These are phyloP conservation scores for Forsythia viridissima DNA, from an alignment of 257 asterid genomes.

Conservation along the genomic window DNA sequence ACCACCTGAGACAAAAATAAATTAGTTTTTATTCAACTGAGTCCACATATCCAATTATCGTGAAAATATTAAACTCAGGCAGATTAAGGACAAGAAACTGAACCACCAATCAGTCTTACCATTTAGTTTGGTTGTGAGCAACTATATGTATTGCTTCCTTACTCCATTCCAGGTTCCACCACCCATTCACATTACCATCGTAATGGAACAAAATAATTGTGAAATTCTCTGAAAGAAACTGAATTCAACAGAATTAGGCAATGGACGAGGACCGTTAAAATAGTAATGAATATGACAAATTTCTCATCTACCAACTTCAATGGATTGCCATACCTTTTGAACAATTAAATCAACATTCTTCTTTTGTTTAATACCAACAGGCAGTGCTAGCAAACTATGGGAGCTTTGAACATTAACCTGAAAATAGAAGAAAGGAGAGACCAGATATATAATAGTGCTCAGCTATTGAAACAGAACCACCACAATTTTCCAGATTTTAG, in stretches of 20 bases:
- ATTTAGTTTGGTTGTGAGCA: conserved; percentile 92
- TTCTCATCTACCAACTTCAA: conserved; percentile 3
- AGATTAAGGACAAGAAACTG: conserved; percentile 9
- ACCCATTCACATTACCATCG: conserved; percentile 90
- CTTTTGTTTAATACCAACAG: conserved; percentile 89
- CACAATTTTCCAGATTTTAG: conserved; percentile 10
- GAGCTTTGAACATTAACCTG: conserved; percentile 49
- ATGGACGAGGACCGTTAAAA: conserved; percentile 15
- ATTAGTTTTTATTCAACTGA: not conserved
- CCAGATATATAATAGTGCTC: not conserved
- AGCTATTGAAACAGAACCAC: conserved; percentile 11
- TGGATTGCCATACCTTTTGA: conserved; percentile 53
- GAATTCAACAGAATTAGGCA: conserved; percentile 37
- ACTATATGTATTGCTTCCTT: conserved; percentile 82
- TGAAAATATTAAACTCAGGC: not conserved
- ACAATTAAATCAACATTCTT: conserved; percentile 64
- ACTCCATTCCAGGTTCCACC: conserved; percentile 92
- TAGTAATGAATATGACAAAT: conserved; percentile 12
- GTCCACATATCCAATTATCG: conserved; percentile 1
- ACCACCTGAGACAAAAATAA: conserved; percentile 69
- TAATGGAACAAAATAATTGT: conserved; percentile 86
- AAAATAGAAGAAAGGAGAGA: conserved; percentile 24
- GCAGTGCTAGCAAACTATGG: conserved; percentile 72
- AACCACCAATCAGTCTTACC: conserved; percentile 46
- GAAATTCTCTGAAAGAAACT: conserved; percentile 94